Evolutionary conservation across 306 rosid genomes (phyloP).

Genomic region (Medicago ruthenica): DNA sequence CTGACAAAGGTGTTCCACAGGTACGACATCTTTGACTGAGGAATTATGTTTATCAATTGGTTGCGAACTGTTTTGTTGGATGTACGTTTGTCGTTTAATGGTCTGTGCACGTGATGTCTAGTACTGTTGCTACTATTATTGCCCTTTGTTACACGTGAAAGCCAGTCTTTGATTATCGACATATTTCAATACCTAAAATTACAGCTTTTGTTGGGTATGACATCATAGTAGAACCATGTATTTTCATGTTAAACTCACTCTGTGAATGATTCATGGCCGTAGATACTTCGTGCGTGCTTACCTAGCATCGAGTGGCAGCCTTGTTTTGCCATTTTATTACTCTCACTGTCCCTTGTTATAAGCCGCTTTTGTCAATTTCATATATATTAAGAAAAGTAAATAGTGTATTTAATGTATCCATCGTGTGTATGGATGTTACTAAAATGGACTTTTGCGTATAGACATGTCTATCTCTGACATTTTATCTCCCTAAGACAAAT

Average conservation of each 20-base stretch:
- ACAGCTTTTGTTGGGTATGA: slow-evolving; percentile 30
- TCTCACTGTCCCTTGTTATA: background rate
- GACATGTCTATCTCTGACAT: background rate
- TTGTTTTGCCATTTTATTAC: slow-evolving; percentile 6
- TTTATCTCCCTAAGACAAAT: background rate
- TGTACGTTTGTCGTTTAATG: background rate
- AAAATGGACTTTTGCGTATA: background rate
- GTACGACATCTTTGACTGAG: slow-evolving; percentile 44
- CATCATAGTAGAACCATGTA: background rate
- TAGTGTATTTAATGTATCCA: background rate
- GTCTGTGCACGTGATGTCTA: slow-evolving; percentile 22
- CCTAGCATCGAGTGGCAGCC: slow-evolving; percentile 1
- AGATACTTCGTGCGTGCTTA: background rate
- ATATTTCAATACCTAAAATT: background rate
- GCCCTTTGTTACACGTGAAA: background rate
- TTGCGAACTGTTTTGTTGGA: background rate
- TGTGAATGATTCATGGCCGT: slow-evolving; percentile 5
- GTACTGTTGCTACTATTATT: slow-evolving; percentile 19
- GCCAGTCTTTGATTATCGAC: background rate
- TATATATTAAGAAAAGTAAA: background rate
- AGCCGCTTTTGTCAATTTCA: slow-evolving; percentile 6
- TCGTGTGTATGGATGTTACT: background rate
- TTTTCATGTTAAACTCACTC: slow-evolving; percentile 6
- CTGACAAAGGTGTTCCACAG: slow-evolving; percentile 48
- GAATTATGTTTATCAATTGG: background rate